Evolutionary conservation across 2,329 filamentous ascomycete genomes (phyloP), one percentile per base, ranked within the genome.

Genomic region (Trichoderma oligosporum): DNA sequence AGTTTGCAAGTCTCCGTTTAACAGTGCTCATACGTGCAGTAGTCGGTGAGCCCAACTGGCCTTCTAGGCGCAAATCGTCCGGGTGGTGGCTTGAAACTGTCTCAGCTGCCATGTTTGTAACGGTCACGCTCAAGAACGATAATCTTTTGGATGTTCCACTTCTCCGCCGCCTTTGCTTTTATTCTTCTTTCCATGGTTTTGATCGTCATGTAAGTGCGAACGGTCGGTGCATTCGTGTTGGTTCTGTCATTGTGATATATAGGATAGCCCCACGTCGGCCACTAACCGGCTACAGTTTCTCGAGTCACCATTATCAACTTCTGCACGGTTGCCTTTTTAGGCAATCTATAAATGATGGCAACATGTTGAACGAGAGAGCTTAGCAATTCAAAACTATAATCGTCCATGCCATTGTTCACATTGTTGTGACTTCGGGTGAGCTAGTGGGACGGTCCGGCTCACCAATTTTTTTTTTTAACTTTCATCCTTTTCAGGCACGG

Each of bases 391-490:
- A 18, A 24, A n/a, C 20, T 44, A 35, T 27, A 31, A 55, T 38
- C 16, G 42, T 54, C 51, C 31, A 54, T 54, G 39, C 45, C 51
- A 46, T n/a, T 46, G 31, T 46, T 38, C 29, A 29, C 60, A 57
- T 55, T 33, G 51, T 56, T 47, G 45, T 48, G 52, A 25, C 41
- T 14, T 49, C 56, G 59, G 65, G 46, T 53, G 57, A 61, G 57
- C 63, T 63, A 64, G 59, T 66, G 67, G 67, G 56, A 68, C 66
- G 66, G 67, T 61, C 67, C 65, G 66, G 64, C 56, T 63, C 56
- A 52, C n/a, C 39, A 27, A 52, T 45, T 29, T 36, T 38, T 24
- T 46, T 44, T 12, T 31, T 29, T 38, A 16, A 41, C 27, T 42
- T 29, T 29, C 29, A 16, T 31, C 27, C 35, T 29, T 42, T 48